A percentile compares a stretch with the other conserved stretches of the same genome.
Evolutionary conservation across 768 basidiomycete genomes (phyloP).

Genomic region (Russula sp.): DNA sequence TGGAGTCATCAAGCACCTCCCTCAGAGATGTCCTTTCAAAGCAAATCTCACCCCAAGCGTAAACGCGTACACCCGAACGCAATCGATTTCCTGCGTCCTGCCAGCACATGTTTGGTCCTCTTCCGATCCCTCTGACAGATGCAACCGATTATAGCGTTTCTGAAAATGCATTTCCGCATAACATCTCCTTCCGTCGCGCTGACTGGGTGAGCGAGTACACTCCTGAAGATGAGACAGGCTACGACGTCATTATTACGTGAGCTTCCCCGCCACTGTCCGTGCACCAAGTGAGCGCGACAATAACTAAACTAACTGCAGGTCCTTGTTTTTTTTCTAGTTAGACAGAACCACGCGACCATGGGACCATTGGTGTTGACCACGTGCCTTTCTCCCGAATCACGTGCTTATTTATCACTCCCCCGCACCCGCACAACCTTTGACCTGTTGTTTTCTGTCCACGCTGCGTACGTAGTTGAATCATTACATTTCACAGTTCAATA

Average conservation of each 20-base stretch:
- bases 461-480: too few species aligned
- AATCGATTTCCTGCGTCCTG: constrained; percentile 74
- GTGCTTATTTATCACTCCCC: too few species aligned
- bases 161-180: constrained; percentile 60
- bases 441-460: too few species aligned
- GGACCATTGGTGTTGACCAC: too few species aligned
- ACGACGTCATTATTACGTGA: constrained; percentile 77
- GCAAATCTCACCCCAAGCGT: constrained; percentile 15
- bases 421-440: too few species aligned
- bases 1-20: constrained; percentile 61
- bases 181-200: constrained; percentile 59
- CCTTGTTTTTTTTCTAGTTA: constrained; percentile 39
- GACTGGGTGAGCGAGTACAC: constrained; percentile 64
- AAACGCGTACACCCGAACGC: constrained; percentile 15
- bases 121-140: constrained; percentile 53
- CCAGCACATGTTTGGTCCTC: constrained; percentile 65
- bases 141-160: constrained; percentile 22
- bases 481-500: too few species aligned
- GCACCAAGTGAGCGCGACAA: neutral
- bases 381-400: too few species aligned
- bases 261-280: constrained; percentile 23
- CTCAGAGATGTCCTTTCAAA: constrained; percentile 13
- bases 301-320: neutral
- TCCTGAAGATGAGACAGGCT: constrained; percentile 50
- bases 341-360: too few species aligned